phyloP scores from a whole-genome alignment of 169 alveolate genomes.

The Ichthyophthirius multifiliis region DNA sequence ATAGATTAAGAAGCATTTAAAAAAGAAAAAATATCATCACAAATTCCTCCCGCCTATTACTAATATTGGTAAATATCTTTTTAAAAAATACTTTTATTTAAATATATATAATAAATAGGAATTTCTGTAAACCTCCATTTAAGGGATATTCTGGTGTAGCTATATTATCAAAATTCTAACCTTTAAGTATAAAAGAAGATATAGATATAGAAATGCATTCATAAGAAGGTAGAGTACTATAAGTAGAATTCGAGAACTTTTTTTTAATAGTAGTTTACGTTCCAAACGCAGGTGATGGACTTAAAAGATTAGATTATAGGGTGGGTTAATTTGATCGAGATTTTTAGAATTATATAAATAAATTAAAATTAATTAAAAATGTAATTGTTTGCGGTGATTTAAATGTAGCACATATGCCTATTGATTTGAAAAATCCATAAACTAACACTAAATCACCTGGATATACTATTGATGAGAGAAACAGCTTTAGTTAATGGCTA shows the following conservation, averaged over 20 bases:
- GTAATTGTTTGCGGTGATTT: conserved; percentile 76
- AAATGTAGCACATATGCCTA: conserved; percentile 71
- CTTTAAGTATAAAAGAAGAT: conserved; percentile 49
- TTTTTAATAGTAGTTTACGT: conserved; percentile 67
- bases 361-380: conserved; percentile 51
- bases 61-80: conserved; percentile 40
- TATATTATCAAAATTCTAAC: conserved; percentile 50
- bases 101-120: neutral
- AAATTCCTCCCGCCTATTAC: conserved; percentile 54
- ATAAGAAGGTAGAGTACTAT: conserved; percentile 73
- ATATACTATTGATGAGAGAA: conserved; percentile 66
- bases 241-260: conserved; percentile 70
- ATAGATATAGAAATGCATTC: conserved; percentile 56
- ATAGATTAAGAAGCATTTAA: conserved; percentile 35
- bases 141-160: conserved; percentile 80
- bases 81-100: neutral
- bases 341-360: conserved; percentile 50
- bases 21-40: conserved; percentile 34
- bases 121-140: conserved; percentile 53
- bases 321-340: conserved; percentile 74
- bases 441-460: conserved; percentile 70
- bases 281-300: conserved; percentile 72
- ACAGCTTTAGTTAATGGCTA: conserved; percentile 51
- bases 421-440: conserved; percentile 69
- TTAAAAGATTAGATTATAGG: conserved; percentile 69